Evolutionary conservation across 108 stramenopile species (phyloP), one percentile per base, ranked within the genome.

Genomic region (Cyclotella choctawhatcheeana): DNA sequence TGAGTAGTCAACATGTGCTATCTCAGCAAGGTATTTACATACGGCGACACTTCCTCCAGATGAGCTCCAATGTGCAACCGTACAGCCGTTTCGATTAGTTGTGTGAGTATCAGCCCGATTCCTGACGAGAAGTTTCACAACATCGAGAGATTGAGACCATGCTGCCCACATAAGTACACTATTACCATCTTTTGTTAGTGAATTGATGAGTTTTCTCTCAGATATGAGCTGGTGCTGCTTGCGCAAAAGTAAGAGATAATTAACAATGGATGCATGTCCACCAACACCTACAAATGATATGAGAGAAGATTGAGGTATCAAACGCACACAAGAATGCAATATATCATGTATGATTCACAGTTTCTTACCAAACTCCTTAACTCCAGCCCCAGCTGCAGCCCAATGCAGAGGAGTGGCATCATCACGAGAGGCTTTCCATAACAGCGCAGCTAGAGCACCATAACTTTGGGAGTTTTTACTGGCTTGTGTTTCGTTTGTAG

Each of bases 151-250:
- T 18, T 85, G 84, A 44, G 89, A 89, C 92, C 92, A 93, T 2
- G 86, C 77, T n/a, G 83, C 84, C 92, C 92, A 93, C 92, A 93
- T 93, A 44, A 93, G 71, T 1, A 88, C 82, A 3, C 89, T 85
- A 71, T 93, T 93, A 6, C 92, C 89, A 80, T 93, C 92, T 55
- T 85, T 84, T 22, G 92, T 93, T 37, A 72, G 68, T 29, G 73
- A 52, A 81, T 91, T 85, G 45, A 91, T 83, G 3, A 86, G 71
- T 64, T 79, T 61, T 35, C 71, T 73, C 48, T 80, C 61, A 24
- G 70, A 43, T 20, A 47, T 45, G 32, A 64, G 62, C 31, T 10
- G 31, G 52, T 26, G 64, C n/a, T 71, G 65, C 18, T 20, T 35
- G 64, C 82, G 73, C 24, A 71, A 44, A 10, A 77, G 59, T 17